These are phyloP conservation scores for Ceriops tagal DNA, from an alignment of 345 rosid species.

Conservation along the genomic window DNA sequence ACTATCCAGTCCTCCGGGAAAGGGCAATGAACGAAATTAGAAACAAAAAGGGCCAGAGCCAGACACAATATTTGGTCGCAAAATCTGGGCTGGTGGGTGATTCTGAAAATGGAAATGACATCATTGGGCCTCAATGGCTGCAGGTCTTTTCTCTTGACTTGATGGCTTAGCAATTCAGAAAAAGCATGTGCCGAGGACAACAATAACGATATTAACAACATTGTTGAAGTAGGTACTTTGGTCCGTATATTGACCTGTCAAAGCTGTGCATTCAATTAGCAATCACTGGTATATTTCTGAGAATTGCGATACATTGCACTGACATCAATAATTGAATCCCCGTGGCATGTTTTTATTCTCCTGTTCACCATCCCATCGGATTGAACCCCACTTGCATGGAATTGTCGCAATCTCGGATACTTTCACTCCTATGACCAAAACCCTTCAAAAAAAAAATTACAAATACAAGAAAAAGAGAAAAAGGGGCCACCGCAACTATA, in stretches of 20 bases:
- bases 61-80: not conserved
- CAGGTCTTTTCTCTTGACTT: constrained; percentile 11
- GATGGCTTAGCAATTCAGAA: constrained; percentile 10
- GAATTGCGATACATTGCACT: not conserved
- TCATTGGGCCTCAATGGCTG: constrained; percentile 2
- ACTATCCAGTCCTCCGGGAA: constrained; percentile 3
- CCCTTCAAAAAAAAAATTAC: too few relatives aligned
- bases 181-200: constrained; percentile 9
- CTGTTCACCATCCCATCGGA: not conserved
- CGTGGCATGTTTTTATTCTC: not conserved
- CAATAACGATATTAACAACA: not conserved
- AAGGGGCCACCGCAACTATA: too few relatives aligned
- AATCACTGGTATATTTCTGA: not conserved
- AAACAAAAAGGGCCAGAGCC: not conserved
- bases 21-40: constrained; percentile 7
- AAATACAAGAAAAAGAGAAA: too few relatives aligned
- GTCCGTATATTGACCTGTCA: not conserved
- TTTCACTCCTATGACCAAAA: too few relatives aligned
- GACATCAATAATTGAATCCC: not conserved
- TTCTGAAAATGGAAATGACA: constrained; percentile 4
- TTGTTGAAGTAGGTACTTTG: not conserved
- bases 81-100: constrained; percentile 3
- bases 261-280: not conserved
- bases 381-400: constrained; percentile 14
- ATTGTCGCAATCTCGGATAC: not conserved